A percentile compares a stretch with the other conserved stretches of the same genome.
Evolutionary conservation across 2,329 filamentous ascomycete genomes (phyloP).

Genomic region (Pseudocercospora crystallina): DNA sequence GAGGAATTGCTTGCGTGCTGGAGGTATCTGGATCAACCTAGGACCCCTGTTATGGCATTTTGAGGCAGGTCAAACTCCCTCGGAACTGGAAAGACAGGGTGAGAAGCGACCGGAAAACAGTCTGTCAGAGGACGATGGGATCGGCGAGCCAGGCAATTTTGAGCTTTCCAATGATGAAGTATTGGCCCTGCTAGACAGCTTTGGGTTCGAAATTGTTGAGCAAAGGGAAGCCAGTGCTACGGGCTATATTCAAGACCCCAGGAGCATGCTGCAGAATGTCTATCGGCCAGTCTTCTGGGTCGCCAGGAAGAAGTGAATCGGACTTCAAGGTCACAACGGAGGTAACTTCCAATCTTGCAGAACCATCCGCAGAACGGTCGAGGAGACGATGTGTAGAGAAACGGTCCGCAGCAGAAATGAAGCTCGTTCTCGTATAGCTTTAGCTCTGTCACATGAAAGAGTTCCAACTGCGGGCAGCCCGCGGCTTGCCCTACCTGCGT

Average conservation of each 20-base stretch:
- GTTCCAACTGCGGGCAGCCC: no score
- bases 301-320: constrained; percentile 63
- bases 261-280: constrained; percentile 81
- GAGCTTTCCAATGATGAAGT: constrained; percentile 92
- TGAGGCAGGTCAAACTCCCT: constrained; percentile 63
- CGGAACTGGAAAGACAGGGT: constrained; percentile 48
- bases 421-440: no score
- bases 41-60: constrained; percentile 96
- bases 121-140: constrained; percentile 38
- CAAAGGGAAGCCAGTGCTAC: constrained; percentile 57
- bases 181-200: constrained; percentile 65
- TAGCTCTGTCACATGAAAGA: no score
- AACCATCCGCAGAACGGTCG: no score
- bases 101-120: background rate
- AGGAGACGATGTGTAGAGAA: no score
- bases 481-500: no score
- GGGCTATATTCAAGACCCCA: constrained; percentile 82
- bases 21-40: constrained; percentile 83
- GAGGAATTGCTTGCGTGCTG: constrained; percentile 69
- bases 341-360: no score
- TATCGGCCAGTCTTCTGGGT: constrained; percentile 85
- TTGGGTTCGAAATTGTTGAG: constrained; percentile 69
- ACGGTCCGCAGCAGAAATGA: no score
- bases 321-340: no score
- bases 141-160: constrained; percentile 84